These are phyloP conservation scores for Penicillium nordicum DNA, from an alignment of 2,329 filamentous ascomycete genomes.

Conservation along the genomic window DNA sequence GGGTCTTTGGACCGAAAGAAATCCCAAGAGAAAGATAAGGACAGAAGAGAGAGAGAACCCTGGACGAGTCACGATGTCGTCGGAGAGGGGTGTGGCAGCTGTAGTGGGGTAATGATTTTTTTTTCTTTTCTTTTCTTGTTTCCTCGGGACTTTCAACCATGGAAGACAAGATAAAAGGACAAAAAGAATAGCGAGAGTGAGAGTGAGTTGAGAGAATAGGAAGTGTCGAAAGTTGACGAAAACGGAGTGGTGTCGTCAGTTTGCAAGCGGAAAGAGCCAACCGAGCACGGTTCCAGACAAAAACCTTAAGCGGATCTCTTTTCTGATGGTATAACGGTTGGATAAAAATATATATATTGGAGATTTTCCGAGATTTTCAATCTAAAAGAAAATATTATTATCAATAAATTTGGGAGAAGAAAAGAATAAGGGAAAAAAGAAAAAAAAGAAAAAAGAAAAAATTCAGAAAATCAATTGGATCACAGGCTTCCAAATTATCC, in stretches of 20 bases:
- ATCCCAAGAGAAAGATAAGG: slow-evolving; percentile 7
- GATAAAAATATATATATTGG: background rate
- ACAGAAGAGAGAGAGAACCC: slow-evolving; percentile 4
- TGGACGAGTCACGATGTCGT: slow-evolving; percentile 25
- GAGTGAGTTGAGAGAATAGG: background rate
- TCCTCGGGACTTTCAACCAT: slow-evolving; percentile 13
- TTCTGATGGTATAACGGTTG: background rate
- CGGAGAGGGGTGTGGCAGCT: slow-evolving; percentile 14
- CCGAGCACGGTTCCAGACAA: slow-evolving; percentile 29
- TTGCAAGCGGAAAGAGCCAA: slow-evolving; percentile 36
- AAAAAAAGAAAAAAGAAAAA: background rate
- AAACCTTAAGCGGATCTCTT: slow-evolving; percentile 27
- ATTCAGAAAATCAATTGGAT: slow-evolving; percentile 12
- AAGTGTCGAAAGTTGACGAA: slow-evolving; percentile 22
- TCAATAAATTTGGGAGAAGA: background rate
- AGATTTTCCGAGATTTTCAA: background rate
- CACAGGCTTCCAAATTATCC: slow-evolving; percentile 3
- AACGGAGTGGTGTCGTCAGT: slow-evolving; percentile 38
- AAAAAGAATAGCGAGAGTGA: background rate
- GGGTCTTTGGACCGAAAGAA: slow-evolving; percentile 25
- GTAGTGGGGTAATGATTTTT: slow-evolving; percentile 17
- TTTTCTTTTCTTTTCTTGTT: slow-evolving; percentile 4
- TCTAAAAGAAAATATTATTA: background rate
- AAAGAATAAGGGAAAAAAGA: background rate
- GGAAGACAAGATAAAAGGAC: slow-evolving; percentile 5